phyloP scores from a whole-genome alignment of 2,329 filamentous ascomycete genomes.

The Ceratocystis smalleyi region DNA sequence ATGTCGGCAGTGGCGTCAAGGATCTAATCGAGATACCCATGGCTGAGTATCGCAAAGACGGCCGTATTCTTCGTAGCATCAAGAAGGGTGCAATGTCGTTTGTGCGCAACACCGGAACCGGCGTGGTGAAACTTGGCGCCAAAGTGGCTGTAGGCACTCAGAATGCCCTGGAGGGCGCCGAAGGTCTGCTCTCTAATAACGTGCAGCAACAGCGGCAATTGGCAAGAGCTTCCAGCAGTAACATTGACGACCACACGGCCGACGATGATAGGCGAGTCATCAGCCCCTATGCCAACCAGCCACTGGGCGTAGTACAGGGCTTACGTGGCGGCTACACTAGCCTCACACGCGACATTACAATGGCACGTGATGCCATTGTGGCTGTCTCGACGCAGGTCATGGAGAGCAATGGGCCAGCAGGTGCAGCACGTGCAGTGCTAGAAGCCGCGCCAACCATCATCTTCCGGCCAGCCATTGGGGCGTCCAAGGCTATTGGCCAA shows the following conservation, averaged over 20 bases:
- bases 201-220: slow-evolving; percentile 29
- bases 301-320: slow-evolving; percentile 73
- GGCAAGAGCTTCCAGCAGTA: slow-evolving; percentile 22
- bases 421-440: slow-evolving; percentile 62
- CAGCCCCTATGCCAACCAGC: slow-evolving; percentile 86
- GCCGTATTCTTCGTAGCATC: slow-evolving; percentile 77
- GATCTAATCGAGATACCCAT: slow-evolving; percentile 83
- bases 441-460: slow-evolving; percentile 84
- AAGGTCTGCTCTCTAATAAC: slow-evolving; percentile 47
- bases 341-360: slow-evolving; percentile 70
- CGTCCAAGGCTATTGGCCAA: slow-evolving; percentile 75
- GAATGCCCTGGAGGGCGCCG: slow-evolving; percentile 76
- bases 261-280: slow-evolving; percentile 61
- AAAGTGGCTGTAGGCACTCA: slow-evolving; percentile 92
- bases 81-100: slow-evolving; percentile 83
- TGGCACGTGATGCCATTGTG: slow-evolving; percentile 81
- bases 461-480: slow-evolving; percentile 76
- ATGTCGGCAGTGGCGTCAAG: slow-evolving; percentile 72
- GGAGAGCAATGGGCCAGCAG: slow-evolving; percentile 67
- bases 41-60: slow-evolving; percentile 85
- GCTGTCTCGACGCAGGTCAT: slow-evolving; percentile 84
- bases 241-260: slow-evolving; percentile 19
- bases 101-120: slow-evolving; percentile 81
- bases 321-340: slow-evolving; percentile 69
- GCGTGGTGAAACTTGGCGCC: slow-evolving; percentile 84